These are phyloP conservation scores for Pseudogymnoascus sp. DNA, from an alignment of 2,329 filamentous ascomycete species.

Conservation along the genomic window DNA sequence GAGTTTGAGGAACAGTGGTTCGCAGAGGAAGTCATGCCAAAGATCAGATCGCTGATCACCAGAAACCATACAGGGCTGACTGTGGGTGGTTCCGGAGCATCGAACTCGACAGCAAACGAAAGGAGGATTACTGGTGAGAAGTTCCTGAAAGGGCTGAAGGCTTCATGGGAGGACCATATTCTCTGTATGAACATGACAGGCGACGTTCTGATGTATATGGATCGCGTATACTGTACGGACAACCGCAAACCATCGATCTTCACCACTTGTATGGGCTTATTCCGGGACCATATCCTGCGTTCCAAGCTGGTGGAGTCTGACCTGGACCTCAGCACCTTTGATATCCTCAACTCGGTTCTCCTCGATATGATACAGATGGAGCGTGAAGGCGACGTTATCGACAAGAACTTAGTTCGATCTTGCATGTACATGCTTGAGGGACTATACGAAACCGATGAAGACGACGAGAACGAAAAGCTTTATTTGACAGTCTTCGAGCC, in stretches of 20 bases:
- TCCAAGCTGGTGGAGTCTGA: conserved; percentile 41
- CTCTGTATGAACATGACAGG: conserved; percentile 94
- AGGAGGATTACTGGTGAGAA: conserved; percentile 71
- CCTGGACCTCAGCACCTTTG: conserved; percentile 48
- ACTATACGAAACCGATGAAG: conserved; percentile 73
- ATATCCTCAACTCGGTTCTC: conserved; percentile 72
- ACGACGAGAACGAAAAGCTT: conserved; percentile 69
- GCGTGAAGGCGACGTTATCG: conserved; percentile 79
- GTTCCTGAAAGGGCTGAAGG: conserved; percentile 68
- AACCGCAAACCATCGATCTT: conserved; percentile 71
- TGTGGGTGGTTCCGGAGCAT: conserved; percentile 37
- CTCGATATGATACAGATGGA: conserved; percentile 92
- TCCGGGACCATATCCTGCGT: conserved; percentile 75
- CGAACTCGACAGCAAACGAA: conserved; percentile 64
- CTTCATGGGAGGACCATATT: conserved; percentile 82
- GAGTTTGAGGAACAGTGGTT: conserved; percentile 80
- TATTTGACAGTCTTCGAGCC: conserved; percentile 80
- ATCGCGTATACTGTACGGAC: conserved; percentile 73
- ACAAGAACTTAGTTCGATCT: conserved; percentile 71
- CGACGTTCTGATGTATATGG: conserved; percentile 96
- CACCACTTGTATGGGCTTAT: conserved; percentile 74
- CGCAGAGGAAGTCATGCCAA: conserved; percentile 59
- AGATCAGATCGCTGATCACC: conserved; percentile 64
- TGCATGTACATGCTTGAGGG: conserved; percentile 85
- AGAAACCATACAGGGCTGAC: conserved; percentile 54